Conservation (phyloP, 2,329 filamentous ascomycete genomes). For the Cordyceps farinosa region DNA sequence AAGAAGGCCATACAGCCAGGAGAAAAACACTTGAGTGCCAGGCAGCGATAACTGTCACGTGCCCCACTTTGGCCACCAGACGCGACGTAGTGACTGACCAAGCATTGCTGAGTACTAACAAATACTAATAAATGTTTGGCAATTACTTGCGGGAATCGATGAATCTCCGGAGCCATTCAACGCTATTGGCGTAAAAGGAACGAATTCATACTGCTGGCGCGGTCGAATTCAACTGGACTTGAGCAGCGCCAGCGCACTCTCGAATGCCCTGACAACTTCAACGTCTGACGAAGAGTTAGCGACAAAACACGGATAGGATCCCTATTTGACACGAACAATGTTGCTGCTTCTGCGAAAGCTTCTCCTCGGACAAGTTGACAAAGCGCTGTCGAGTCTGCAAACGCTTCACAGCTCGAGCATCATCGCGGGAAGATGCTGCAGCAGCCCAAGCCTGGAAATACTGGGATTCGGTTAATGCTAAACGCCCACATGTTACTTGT, state of each 20-base stretch:
- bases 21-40: not conserved
- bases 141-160: not conserved
- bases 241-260: slow-evolving; percentile 57
- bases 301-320: too few relatives aligned
- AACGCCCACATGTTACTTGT: not conserved
- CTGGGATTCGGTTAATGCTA: slow-evolving; percentile 40
- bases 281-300: slow-evolving; percentile 30
- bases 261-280: slow-evolving; percentile 60
- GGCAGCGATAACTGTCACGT: slow-evolving; percentile 5
- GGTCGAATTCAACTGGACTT: slow-evolving; percentile 30
- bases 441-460: slow-evolving; percentile 78
- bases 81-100: not conserved
- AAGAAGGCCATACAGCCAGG: not conserved
- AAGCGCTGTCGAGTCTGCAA: slow-evolving; percentile 75
- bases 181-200: not conserved
- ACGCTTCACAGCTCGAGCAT: slow-evolving; percentile 72
- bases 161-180: too few relatives aligned
- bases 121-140: not conserved
- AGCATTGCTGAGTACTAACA: too few relatives aligned
- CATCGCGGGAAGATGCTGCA: slow-evolving; percentile 67
- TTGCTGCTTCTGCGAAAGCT: slow-evolving; percentile 68
- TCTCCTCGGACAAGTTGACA: slow-evolving; percentile 70
- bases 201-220: not conserved
- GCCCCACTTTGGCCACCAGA: slow-evolving; percentile 7
- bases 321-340: slow-evolving; percentile 61